Evolutionary conservation across 768 basidiomycete species (phyloP).

Genomic region (Lentinus brumalis): DNA sequence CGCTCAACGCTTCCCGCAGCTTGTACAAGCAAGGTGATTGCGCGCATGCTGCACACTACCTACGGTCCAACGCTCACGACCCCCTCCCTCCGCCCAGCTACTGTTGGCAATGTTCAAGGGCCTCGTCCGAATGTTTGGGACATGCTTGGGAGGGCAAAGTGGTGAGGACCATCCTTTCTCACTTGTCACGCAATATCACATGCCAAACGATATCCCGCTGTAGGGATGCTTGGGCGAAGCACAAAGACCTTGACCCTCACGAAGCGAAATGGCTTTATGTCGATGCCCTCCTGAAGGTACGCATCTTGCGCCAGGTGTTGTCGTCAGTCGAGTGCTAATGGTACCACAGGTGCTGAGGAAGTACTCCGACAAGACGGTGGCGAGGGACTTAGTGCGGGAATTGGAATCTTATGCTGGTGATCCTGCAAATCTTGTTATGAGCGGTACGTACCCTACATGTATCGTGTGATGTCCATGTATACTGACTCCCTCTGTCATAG

Average conservation of each 20-base stretch:
- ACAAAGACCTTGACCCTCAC: slow-evolving; percentile 73
- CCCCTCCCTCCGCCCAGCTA: slow-evolving; percentile 52
- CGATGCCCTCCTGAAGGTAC: slow-evolving; percentile 80
- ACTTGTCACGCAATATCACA: slow-evolving; percentile 18
- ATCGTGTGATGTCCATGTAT: neutral
- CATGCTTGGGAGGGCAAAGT: slow-evolving; percentile 91
- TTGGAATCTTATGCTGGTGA: slow-evolving; percentile 76
- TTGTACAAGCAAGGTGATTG: slow-evolving; percentile 88
- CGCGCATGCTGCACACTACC: neutral
- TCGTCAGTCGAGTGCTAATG: neutral
- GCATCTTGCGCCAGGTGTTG: slow-evolving; percentile 7
- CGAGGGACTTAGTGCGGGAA: slow-evolving; percentile 74
- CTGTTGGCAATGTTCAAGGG: slow-evolving; percentile 82
- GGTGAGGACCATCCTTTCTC: slow-evolving; percentile 49
- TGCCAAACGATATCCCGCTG: slow-evolving; percentile 11
- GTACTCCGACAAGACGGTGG: slow-evolving; percentile 82
- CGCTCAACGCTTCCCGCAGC: slow-evolving; percentile 39
- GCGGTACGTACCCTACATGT: slow-evolving; percentile 46
- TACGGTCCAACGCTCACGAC: neutral
- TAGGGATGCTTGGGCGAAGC: slow-evolving; percentile 97
- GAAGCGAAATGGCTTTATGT: slow-evolving; percentile 93
- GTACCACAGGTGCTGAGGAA: slow-evolving; percentile 65
- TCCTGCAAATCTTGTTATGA: slow-evolving; percentile 62
- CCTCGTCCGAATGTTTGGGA: slow-evolving; percentile 87
- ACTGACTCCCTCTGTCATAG: slow-evolving; percentile 30